Base-by-base conservation (phyloP, 2,329 filamentous ascomycete species). In the Neofusicoccum laricinum region DNA sequence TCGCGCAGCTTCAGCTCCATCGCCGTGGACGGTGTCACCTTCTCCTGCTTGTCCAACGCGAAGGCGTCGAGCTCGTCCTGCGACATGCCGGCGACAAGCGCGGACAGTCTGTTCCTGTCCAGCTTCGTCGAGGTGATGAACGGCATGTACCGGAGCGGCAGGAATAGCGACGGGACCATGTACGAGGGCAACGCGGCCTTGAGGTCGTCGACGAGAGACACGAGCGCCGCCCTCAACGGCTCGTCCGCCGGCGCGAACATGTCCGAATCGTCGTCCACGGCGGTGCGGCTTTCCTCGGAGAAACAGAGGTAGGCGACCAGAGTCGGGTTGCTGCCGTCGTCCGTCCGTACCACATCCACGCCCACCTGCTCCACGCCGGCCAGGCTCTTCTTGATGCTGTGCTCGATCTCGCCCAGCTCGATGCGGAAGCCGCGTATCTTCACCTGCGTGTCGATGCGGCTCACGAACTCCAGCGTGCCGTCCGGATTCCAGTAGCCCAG, bases 321-420 rank as follows among this genome's bases (percentile, higher is more conserved):
- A 11, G 34, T 41, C 38, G 51, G 51, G 34, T 21, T 40, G n/a
- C 10, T 30, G 30, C 48, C 25, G 30, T n/a, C 48, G 25, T 34
- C 48, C 25, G 14, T 50, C 30, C 32, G n/a, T 25, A 50, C 48
- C 14, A 53, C 49, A n/a, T 53, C 49, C 34, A 53, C 49, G 2
- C 17, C 49, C 3, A 53, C 49, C 15, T 19, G 32, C 32, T 40
- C 5, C 4, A 53, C 34, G 49, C 34, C 49, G 8, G 19, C 17
- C 10, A 36, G 10, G n/a, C 11, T 21, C 38, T 7, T 12, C 17
- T 75, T 70, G 25, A 79, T 73, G 51, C 80, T 76, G 61, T 80
- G 75, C 64, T 81, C 79, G 50, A 81, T 79, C 65, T 81, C 80
- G 15, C 76, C 79, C 8, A 82, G 69, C 65, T 82, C 80, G 51